phyloP scores from a whole-genome alignment of 2,329 filamentous ascomycete genomes.

The Aureobasidium sp. region DNA sequence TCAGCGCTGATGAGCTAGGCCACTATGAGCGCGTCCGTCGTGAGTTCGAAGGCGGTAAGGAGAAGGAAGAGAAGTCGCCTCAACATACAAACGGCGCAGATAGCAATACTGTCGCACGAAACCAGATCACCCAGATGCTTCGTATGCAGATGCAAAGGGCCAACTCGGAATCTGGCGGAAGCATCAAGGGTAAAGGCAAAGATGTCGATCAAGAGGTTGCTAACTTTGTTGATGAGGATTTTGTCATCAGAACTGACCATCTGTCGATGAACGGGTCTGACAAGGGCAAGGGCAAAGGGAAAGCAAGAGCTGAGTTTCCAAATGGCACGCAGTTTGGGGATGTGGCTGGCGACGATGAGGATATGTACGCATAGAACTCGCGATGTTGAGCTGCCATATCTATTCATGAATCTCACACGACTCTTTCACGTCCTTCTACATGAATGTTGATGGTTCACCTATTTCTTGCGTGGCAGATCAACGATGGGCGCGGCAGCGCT shows the following conservation, averaged over 20 bases:
- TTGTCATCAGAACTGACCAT: conserved; percentile 33
- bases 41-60: conserved; percentile 63
- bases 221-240: conserved; percentile 31
- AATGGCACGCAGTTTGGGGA: conserved; percentile 30
- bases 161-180: conserved; percentile 11
- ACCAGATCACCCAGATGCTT: conserved; percentile 14
- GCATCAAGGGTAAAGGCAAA: conserved; percentile 25
- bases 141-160: conserved; percentile 12
- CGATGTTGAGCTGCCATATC: neutral
- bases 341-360: conserved; percentile 31
- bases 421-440: neutral
- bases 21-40: conserved; percentile 82
- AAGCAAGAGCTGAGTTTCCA: conserved; percentile 28
- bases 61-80: conserved; percentile 31
- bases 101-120: neutral
- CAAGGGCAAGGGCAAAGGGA: conserved; percentile 29
- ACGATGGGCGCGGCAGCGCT: neutral
- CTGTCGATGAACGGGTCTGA: conserved; percentile 21
- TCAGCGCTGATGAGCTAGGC: conserved; percentile 81
- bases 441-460: neutral
- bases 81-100: neutral
- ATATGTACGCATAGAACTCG: conserved; percentile 31
- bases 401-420: neutral
- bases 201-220: conserved; percentile 13
- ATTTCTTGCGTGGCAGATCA: neutral